A percentile compares a stretch with the other conserved stretches of the same genome.
Evolutionary conservation across 176 grass and related monocot species (phyloP).

Genomic region (Triticum aestivum): IWGSC_CS_RefSeq_v2.1 NC_057797.1:143565862-143566361

Average conservation of each 20-base stretch:
- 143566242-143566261: slow-evolving; percentile 42
- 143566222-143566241: neutral
- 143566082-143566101: slow-evolving; percentile 46
- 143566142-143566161: slow-evolving; percentile 47
- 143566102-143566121: slow-evolving; percentile 77
- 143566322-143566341: slow-evolving; percentile 80
- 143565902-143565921: neutral
- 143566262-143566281: slow-evolving; percentile 81
- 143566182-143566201: neutral
- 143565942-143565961: neutral
- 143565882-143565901: neutral
- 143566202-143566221: slow-evolving; percentile 4
- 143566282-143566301: slow-evolving; percentile 87
- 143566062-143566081: neutral
- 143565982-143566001: neutral
- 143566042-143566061: neutral
- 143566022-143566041: neutral
- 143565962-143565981: neutral
- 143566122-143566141: slow-evolving; percentile 85
- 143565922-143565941: neutral
- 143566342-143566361: slow-evolving; percentile 60
- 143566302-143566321: slow-evolving; percentile 66
- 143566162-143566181: neutral
- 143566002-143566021: neutral
- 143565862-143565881: neutral